Base-by-base conservation (phyloP, 2,329 filamentous ascomycete species). In the Fusarium sp. region DNA sequence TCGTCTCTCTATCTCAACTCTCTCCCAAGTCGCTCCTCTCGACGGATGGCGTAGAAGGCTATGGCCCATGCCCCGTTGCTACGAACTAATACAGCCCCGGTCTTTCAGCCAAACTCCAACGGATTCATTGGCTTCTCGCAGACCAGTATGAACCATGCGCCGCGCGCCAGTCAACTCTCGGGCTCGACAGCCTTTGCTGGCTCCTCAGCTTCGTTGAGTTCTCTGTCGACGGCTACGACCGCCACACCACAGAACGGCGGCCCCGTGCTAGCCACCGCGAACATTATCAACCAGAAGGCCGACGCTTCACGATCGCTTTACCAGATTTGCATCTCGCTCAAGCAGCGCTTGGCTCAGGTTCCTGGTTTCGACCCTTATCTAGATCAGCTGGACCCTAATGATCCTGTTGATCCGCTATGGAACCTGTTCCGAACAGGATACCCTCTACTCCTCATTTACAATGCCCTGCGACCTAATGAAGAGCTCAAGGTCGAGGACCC, bases 261-360 rank as follows among this genome's bases (percentile, higher is more conserved):
- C 49, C 89, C 89, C 67, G 89, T 95, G 69, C 85, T 94, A 77
- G 93, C 94, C 68, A 94, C 93, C 66, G 89, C 93, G 81, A 98
- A 97, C 82, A 97, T 99, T 81, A 97, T 99, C 86, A 99, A 99
- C 84, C 93, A 95, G 82, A 93, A 94, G 80, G 96, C 95, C 80
- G 95, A 97, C 81, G 95, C 96, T 73, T 94, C 93, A 62, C 89
- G 92, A 66, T 98, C 95, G 16, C 89, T 99, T 29, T 99, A 97
- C 82, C 95, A 98, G 82, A 97, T 97, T 81, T 98, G 96, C 81
- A 88, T 97, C 74, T 91, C 92, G 60, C 86, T 98, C 69, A 94
- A 93, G 80, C 91, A 92, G 83, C 91, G 96, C 71, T 86, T 99
- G 69, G 88, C 91, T 62, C 92, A 92, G 73, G 94, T 98, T 14